Evolutionary conservation across 306 rosid species (phyloP), one percentile per base, ranked within the genome.

Genomic region (Trifolium repens): DNA sequence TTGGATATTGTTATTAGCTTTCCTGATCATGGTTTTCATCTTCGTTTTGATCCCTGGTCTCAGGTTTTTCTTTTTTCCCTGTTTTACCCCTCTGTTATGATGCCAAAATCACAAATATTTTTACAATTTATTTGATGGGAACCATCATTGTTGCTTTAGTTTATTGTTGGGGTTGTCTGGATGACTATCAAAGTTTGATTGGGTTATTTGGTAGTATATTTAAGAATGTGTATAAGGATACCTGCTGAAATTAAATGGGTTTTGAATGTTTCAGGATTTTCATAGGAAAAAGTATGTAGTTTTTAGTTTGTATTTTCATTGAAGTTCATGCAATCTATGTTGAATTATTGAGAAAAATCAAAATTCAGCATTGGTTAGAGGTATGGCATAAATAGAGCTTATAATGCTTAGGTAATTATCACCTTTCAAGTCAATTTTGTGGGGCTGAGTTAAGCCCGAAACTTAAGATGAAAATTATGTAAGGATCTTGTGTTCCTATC

Each of bases 1-100:
- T 74, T 92, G 80, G 99, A 96, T 76, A 81, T 90, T 63, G 99
- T 96, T 72, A 90, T 96, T 81, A 90, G 96, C 87, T 96, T 96
- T 80, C 99, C 99, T 0, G 99, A 96, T 79, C 99, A 96, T 54
- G 99, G 99, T 24, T 96, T 92, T 82, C 98, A 96, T 88, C 96
- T 96, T 60, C 96, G 99, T 4, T 96, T 96, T 35, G 98, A 96
- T 86, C 93, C 99, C 3, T 90, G 98, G 97, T 96, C 98, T 44
- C 99, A 96, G 99, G 99, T 94, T 55, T 61, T 15, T 27, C 26
- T 27, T 9, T 14, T 9, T 9, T 6, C 47, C 15, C 19, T 55
- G 19, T 39, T 37, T 6, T 37, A 1, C 2, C 9, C 9, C 9
- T 37, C 5, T 37, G 40, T 5, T 39, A 39, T 39, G 42, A 39